phyloP scores from a whole-genome alignment of 306 rosid genomes.

The Argentina anserina region DNA sequence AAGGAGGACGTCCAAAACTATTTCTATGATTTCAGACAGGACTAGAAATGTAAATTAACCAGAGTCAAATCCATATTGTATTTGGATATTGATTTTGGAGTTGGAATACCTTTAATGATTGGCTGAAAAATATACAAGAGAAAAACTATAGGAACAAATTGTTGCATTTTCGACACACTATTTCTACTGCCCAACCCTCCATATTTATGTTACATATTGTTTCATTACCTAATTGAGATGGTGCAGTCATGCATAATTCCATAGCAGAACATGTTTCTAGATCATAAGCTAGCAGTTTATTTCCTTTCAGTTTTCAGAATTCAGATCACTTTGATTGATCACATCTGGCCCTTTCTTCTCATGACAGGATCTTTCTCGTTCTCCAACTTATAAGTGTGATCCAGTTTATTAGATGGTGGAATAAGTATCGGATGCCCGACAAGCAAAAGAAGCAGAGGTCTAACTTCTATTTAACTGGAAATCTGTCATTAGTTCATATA shows the following conservation, averaged over 20 bases:
- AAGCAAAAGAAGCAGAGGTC: constrained; percentile 63
- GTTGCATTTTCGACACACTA: not conserved
- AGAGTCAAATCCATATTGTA: not conserved
- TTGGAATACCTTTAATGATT: not conserved
- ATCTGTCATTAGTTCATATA: not conserved
- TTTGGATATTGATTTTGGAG: not conserved
- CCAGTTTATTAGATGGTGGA: constrained; percentile 89
- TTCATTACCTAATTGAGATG: not conserved
- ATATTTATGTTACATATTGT: not conserved
- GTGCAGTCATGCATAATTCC: not conserved
- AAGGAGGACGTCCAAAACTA: not conserved
- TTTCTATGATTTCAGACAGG: not conserved
- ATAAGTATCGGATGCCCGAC: constrained; percentile 75
- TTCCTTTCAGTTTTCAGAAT: not conserved
- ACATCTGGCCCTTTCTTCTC: constrained; percentile 15
- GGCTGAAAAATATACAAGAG: not conserved
- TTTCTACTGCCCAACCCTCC: not conserved
- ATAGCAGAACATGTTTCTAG: not conserved
- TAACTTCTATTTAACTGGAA: constrained; percentile 4
- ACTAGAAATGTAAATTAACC: not conserved
- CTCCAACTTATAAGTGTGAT: constrained; percentile 75
- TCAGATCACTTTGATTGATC: not conserved
- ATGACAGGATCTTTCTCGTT: constrained; percentile 45
- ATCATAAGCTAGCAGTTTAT: not conserved
- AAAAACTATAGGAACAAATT: not conserved